Percentiles rank a stretch among this genome's conserved stretches.
phyloP scores from a whole-genome alignment of 1,284 basidiomycete genomes.

The Thelephora terrestris region DNA sequence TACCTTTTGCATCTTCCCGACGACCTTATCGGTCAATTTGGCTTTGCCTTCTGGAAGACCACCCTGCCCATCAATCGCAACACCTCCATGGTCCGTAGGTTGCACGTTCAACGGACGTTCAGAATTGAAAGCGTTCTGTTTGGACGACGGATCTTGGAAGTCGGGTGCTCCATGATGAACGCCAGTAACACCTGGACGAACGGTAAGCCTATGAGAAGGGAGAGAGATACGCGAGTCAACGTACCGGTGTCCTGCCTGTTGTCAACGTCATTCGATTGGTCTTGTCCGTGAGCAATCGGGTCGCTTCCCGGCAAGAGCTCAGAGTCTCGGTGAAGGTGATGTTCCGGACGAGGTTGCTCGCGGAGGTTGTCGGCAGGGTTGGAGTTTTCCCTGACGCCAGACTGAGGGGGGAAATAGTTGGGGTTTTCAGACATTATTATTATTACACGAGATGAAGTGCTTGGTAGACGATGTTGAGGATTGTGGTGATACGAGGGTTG shows the following conservation, averaged over 20 bases:
- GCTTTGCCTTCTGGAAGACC: slow-evolving; percentile 34
- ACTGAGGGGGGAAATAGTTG: no score
- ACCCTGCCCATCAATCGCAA: slow-evolving; percentile 31
- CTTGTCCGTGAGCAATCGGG: no score
- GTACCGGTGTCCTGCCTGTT: slow-evolving; percentile 8
- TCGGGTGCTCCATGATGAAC: not conserved
- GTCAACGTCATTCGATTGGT: not conserved
- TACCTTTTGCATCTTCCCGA: slow-evolving; percentile 48
- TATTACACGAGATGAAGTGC: no score
- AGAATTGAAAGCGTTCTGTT: slow-evolving; percentile 25
- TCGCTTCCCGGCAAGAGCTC: slow-evolving; percentile 15
- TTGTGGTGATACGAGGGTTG: no score
- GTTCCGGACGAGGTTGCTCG: slow-evolving; percentile 11
- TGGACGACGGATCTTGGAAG: not conserved
- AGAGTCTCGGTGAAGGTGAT: slow-evolving; percentile 20
- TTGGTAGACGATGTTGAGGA: no score
- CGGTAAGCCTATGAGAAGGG: no score
- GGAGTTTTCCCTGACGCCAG: no score
- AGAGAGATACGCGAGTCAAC: no score
- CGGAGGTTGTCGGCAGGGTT: slow-evolving; percentile 3
- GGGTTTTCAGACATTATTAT: no score
- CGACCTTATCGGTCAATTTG: slow-evolving; percentile 35
- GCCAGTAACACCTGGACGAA: not conserved
- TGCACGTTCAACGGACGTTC: slow-evolving; percentile 32
- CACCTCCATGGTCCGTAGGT: slow-evolving; percentile 31